A percentile compares a stretch with the other conserved stretches of the same genome.
These are phyloP conservation scores for Barnettozyma botsteinii DNA, from an alignment of 805 yeast genomes.

Conservation along the genomic window DNA sequence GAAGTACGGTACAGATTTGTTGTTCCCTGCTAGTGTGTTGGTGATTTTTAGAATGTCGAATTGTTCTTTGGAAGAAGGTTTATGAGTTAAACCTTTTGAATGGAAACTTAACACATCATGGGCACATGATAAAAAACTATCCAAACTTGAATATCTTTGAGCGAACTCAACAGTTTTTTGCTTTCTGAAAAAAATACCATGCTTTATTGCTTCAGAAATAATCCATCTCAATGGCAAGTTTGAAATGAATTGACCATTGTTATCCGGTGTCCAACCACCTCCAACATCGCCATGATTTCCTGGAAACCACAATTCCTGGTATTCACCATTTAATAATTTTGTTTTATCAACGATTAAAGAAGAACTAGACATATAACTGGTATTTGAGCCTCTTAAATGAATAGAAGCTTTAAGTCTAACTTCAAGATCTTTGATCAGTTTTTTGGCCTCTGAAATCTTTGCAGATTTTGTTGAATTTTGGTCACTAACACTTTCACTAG, in stretches of 20 bases:
- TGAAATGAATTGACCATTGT: constrained; percentile 38
- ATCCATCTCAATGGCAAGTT: constrained; percentile 59
- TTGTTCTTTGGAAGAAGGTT: constrained; percentile 9
- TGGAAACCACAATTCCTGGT: constrained; percentile 58
- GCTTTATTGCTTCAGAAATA: constrained; percentile 43
- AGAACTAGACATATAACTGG: constrained; percentile 5
- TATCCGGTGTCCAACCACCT: constrained; percentile 55
- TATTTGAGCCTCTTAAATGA: background rate
- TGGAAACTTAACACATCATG: constrained; percentile 44
- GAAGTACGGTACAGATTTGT: constrained; percentile 13
- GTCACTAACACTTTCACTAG: background rate
- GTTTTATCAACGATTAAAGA: constrained; percentile 22
- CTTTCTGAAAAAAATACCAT: constrained; percentile 43
- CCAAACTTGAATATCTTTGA: constrained; percentile 32
- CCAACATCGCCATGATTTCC: constrained; percentile 70
- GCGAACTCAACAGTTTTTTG: constrained; percentile 37
- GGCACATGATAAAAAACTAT: constrained; percentile 40
- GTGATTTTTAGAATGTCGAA: constrained; percentile 7
- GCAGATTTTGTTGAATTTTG: background rate
- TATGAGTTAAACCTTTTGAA: constrained; percentile 13
- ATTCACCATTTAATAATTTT: constrained; percentile 26
- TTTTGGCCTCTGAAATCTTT: constrained; percentile 12
- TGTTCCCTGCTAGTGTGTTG: constrained; percentile 3
- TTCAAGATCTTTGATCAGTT: constrained; percentile 15
- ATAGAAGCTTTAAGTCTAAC: background rate